These are phyloP conservation scores for Fusarium sp. DNA, from an alignment of 2,329 filamentous ascomycete genomes.

Conservation along the genomic window DNA sequence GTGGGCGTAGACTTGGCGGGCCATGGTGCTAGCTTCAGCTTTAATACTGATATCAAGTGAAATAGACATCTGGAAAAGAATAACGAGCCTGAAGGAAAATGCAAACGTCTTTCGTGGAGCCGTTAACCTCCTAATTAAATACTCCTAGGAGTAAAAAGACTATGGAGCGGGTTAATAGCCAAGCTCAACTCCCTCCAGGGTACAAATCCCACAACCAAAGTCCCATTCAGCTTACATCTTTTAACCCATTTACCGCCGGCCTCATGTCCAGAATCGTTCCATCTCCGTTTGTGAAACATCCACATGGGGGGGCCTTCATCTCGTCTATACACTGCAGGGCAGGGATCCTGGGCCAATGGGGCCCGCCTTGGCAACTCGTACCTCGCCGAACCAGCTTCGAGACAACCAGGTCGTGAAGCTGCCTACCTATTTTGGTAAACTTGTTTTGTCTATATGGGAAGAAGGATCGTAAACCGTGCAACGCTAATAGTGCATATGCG, in stretches of 20 bases:
- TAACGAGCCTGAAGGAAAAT: not conserved
- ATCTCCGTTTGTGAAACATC: conserved; percentile 2
- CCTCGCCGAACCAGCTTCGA: not conserved
- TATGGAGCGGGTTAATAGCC: not conserved
- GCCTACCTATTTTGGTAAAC: not conserved
- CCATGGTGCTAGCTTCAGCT: conserved; percentile 20
- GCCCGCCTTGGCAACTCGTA: not conserved
- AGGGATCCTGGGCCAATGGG: conserved; percentile 5
- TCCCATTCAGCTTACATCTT: not conserved
- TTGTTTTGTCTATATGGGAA: no score
- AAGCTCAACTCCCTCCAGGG: not conserved
- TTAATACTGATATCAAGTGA: not conserved
- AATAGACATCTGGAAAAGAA: not conserved
- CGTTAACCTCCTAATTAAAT: not conserved
- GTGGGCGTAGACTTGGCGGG: conserved; percentile 50
- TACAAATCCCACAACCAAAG: not conserved
- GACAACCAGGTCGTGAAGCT: not conserved
- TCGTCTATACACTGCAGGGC: not conserved
- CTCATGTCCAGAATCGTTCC: not conserved
- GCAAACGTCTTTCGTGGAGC: not conserved
- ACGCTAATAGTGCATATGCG: no score
- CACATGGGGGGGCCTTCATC: not conserved
- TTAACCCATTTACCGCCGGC: not conserved
- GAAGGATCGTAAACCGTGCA: conserved; percentile 4
- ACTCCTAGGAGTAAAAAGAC: not conserved